phyloP scores from a whole-genome alignment of 208 protist genomes.

The Trypanosoma melophagium region DNA sequence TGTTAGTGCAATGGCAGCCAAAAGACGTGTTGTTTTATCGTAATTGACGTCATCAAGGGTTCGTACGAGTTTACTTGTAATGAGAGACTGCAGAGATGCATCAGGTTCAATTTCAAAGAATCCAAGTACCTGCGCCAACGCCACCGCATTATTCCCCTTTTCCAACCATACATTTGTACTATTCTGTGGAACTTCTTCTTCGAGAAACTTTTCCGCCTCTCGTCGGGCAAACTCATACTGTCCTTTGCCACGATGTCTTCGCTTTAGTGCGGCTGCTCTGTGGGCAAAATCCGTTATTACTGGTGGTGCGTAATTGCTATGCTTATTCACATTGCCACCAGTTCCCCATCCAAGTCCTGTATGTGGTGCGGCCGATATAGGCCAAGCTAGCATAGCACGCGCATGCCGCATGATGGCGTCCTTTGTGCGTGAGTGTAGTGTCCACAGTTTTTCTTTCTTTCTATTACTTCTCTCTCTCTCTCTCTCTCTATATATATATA shows the following conservation, averaged over 20 bases:
- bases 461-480: not conserved
- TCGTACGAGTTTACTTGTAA: constrained; percentile 66
- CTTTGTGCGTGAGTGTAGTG: too few relatives aligned
- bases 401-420: constrained; percentile 16
- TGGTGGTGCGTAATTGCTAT: not conserved
- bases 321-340: not conserved
- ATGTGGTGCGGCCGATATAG: not conserved
- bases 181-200: constrained; percentile 70
- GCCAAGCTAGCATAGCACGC: not conserved
- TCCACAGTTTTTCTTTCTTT: too few relatives aligned
- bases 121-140: constrained; percentile 63
- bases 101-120: constrained; percentile 85
- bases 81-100: constrained; percentile 45
- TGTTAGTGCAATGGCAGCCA: constrained; percentile 39
- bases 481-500: not conserved
- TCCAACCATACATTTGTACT: constrained; percentile 70
- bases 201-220: constrained; percentile 78
- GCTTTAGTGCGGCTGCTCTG: constrained; percentile 59
- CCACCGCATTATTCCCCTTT: constrained; percentile 63
- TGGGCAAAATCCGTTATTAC: constrained; percentile 43
- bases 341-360: constrained; percentile 8
- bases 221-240: constrained; percentile 67
- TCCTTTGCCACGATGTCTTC: constrained; percentile 48
- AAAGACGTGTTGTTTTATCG: constrained; percentile 25
- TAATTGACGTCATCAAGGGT: constrained; percentile 43